Evolutionary conservation across 2,329 filamentous ascomycete species (phyloP), one percentile per base, ranked within the genome.

Genomic region (Sphaerulina populicola): DNA sequence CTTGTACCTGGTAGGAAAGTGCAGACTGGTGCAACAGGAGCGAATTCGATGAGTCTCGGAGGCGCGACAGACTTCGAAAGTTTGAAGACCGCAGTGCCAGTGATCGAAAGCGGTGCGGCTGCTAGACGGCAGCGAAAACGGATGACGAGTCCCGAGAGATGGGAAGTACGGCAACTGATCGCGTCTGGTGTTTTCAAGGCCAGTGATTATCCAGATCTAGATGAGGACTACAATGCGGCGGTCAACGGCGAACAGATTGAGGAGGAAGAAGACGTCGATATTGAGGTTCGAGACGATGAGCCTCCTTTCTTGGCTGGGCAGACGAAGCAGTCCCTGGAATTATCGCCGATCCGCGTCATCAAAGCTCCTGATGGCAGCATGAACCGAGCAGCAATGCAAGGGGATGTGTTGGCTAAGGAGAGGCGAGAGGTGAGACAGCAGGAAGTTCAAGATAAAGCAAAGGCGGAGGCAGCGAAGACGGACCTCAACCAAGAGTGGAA

Each of bases 281-380:
- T 98, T 57, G 93, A 98, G 69, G 87, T 98, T 29, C 81, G 85
- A 59, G 93, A 98, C 56, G 93, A 98, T 62, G 93, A 98, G 64
- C 94, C 93, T 0, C 93, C 93, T 0, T 98, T 98, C 74, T 71
- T 98, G 56, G 86, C 88, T 12, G 93, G 93, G 4, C 94, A 98
- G 68, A 98, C 93, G 0, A 96, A 96, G 65, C 90, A 95, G 66
- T 95, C 89, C 8, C 76, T 98, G 7, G 93, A 98, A 64, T 73
- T 98, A 3, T 96, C 90, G 1, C 93, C 93, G 0, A 98, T 98
- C 55, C 80, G 94, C 57, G 90, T 98, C 18, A 88, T 98, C 61
- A 97, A 97, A 70, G 93, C 93, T 1, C 94, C 93, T 0, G 93
- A 98, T 69, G 93, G 93, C n/a, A 97, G 91, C 3, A 83, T 98